Conservation (phyloP, 2,329 filamentous ascomycete genomes). For the Sporothrix humicola region DNA sequence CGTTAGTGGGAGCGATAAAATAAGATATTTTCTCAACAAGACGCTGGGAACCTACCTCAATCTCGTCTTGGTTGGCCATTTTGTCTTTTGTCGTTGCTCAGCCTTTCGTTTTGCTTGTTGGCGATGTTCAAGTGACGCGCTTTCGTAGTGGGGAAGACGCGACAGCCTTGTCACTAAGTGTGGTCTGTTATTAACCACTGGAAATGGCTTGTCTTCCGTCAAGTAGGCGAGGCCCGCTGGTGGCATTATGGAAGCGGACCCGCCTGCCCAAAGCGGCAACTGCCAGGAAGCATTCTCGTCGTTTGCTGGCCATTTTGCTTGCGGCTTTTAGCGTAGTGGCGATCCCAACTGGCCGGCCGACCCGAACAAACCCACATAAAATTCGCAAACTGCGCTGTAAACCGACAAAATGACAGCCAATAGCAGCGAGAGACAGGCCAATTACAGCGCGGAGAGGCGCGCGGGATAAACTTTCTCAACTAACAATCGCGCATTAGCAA, state of each 20-base stretch:
- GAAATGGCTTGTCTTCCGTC: not conserved
- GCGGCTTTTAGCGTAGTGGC: conserved; percentile 26
- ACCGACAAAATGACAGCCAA: not conserved
- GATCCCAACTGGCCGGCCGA: conserved; percentile 22
- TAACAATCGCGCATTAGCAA: conserved; percentile 1
- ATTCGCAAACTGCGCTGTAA: not conserved
- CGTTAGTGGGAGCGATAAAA: not conserved
- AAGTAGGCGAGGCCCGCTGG: not conserved
- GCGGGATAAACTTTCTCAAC: not conserved
- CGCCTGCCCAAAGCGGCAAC: conserved; percentile 18
- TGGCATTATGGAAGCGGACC: not conserved
- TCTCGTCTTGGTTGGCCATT: conserved; percentile 43
- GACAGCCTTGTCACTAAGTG: conserved; percentile 19
- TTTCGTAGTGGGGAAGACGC: conserved; percentile 20
- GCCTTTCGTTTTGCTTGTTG: not conserved
- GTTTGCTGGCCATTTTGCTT: not conserved
- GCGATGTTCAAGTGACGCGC: conserved; percentile 10
- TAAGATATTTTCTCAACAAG: no score
- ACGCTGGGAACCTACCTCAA: conserved; percentile 38
- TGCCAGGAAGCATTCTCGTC: conserved; percentile 2
- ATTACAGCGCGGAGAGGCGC: not conserved
- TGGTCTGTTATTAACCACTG: not conserved
- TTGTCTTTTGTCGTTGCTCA: conserved; percentile 5
- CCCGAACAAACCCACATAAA: conserved; percentile 15
- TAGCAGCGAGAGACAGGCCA: not conserved